These are phyloP conservation scores for Mycosphaerella arachidis DNA, from an alignment of 2,329 filamentous ascomycete genomes.

Conservation along the genomic window DNA sequence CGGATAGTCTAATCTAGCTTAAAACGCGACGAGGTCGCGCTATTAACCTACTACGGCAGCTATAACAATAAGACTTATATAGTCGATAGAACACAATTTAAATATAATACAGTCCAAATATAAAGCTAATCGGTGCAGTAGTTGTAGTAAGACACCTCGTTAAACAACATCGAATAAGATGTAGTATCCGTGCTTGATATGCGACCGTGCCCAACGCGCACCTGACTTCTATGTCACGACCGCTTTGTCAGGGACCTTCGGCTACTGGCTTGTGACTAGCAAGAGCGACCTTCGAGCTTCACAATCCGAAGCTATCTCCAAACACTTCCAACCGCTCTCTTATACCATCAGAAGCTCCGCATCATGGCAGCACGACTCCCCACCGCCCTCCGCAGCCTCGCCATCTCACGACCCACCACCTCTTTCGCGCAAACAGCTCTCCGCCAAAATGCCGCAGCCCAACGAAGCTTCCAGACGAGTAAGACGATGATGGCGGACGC, in stretches of 20 bases:
- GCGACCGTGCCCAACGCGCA: no score
- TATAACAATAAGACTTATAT: no score
- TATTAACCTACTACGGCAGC: no score
- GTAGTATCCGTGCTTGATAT: no score
- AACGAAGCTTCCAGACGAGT: constrained; percentile 39
- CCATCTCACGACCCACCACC: constrained; percentile 17
- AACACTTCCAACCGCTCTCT: no score
- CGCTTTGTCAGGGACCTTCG: neutral
- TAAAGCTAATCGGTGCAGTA: no score
- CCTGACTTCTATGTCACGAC: neutral
- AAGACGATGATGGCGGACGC: constrained; percentile 17
- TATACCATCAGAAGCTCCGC: neutral
- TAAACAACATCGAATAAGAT: no score
- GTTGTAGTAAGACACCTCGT: no score
- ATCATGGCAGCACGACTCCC: constrained; percentile 43
- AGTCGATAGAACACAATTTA: no score
- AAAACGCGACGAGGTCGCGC: no score
- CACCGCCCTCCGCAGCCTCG: constrained; percentile 34
- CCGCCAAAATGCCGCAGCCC: constrained; percentile 5
- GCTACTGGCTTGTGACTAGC: neutral
- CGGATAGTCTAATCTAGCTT: no score
- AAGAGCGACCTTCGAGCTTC: neutral
- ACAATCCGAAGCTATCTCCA: neutral
- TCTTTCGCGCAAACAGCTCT: constrained; percentile 1
- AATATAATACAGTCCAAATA: no score